Evolutionary conservation across 257 asterid genomes (phyloP).

Genomic region (Plantago elongata): DNA sequence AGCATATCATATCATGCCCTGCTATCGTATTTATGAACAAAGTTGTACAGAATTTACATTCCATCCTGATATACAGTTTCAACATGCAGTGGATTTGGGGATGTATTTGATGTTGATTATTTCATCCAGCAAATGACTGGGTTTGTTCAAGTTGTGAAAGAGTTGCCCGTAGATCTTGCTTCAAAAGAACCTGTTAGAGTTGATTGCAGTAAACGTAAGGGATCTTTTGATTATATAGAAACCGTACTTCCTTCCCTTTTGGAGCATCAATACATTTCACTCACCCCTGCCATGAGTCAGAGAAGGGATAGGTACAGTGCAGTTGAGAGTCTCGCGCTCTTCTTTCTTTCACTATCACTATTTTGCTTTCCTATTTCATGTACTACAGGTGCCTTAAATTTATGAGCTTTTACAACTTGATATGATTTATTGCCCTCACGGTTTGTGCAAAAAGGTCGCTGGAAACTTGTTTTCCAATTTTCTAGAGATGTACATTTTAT

Average conservation of each 20-base stretch:
- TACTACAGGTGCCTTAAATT: background rate
- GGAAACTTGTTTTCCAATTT: background rate
- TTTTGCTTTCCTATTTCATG: background rate
- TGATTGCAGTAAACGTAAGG: conserved; percentile 97
- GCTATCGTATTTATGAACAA: background rate
- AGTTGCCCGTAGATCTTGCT: conserved; percentile 75
- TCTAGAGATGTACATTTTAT: background rate
- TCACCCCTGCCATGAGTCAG: conserved; percentile 97
- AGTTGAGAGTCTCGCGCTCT: conserved; percentile 3
- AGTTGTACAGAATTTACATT: conserved; percentile 3
- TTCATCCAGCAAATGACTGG: conserved; percentile 79
- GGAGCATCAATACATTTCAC: conserved; percentile 76
- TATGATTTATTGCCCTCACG: background rate
- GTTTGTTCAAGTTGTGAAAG: conserved; percentile 66
- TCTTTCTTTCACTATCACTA: background rate
- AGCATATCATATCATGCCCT: conserved; percentile 8
- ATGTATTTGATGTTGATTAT: conserved; percentile 85
- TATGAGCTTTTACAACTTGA: background rate
- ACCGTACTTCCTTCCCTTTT: conserved; percentile 78
- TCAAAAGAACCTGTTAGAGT: conserved; percentile 85
- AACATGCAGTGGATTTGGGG: conserved; percentile 71
- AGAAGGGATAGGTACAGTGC: conserved; percentile 85
- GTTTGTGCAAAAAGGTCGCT: background rate
- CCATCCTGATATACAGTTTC: conserved; percentile 20
- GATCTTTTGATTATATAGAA: conserved; percentile 79